phyloP scores from a whole-genome alignment of 495 filamentous ascomycete genomes.

The Apiosordaria backusii region DNA sequence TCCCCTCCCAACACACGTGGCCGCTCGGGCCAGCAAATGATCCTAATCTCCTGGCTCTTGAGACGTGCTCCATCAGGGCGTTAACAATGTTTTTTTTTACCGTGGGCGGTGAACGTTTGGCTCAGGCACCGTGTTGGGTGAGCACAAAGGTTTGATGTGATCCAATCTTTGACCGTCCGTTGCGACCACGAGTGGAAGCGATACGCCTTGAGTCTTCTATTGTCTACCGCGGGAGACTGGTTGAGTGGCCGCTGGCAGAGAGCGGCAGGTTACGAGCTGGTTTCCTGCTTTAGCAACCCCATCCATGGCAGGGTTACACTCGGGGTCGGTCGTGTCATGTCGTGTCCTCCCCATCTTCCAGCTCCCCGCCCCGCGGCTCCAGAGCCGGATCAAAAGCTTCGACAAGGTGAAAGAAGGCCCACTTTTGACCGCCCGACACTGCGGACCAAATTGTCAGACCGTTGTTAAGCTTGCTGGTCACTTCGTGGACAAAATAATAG shows the following conservation, averaged over 20 bases:
- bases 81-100: neutral
- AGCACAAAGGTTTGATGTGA: neutral
- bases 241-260: neutral
- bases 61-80: slow-evolving; percentile 8
- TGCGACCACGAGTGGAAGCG: neutral
- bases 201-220: neutral
- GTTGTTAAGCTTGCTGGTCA: neutral
- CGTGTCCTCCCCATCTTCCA: slow-evolving; percentile 4
- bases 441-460: neutral
- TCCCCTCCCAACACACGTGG: slow-evolving; percentile 37
- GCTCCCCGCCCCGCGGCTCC: slow-evolving; percentile 14
- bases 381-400: slow-evolving; percentile 4
- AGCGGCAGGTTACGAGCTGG: neutral
- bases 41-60: slow-evolving; percentile 37
- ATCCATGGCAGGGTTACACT: slow-evolving; percentile 20
- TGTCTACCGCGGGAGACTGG: neutral
- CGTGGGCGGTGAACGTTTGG: neutral
- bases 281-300: slow-evolving; percentile 4
- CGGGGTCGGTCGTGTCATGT: slow-evolving; percentile 5
- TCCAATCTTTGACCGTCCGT: neutral
- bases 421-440: neutral
- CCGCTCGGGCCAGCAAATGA: slow-evolving; percentile 39
- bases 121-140: neutral
- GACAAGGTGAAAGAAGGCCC: slow-evolving; percentile 4
- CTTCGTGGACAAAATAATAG: no score